phyloP scores from a whole-genome alignment of 2,329 filamentous ascomycete genomes.

The Arthrobotrys sinensis region DNA sequence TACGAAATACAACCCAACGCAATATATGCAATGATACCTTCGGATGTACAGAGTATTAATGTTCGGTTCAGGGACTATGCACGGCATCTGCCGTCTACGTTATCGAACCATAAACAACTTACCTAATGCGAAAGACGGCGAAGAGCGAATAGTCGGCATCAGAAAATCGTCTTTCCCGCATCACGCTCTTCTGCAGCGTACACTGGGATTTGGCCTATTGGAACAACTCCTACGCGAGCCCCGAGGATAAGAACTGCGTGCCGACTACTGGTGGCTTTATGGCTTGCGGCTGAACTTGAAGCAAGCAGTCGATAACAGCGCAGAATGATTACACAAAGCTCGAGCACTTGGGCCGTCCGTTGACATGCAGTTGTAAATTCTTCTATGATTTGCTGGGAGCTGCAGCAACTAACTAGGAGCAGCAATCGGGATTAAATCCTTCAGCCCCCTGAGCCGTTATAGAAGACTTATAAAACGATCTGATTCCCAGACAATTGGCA shows the following conservation, averaged over 20 bases:
- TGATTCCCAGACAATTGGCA: neutral
- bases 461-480: constrained; percentile 2
- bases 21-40: neutral
- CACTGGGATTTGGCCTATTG: constrained; percentile 22
- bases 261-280: constrained; percentile 29
- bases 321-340: constrained; percentile 8
- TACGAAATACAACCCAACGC: constrained; percentile 16
- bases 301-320: neutral
- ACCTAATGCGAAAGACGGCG: neutral
- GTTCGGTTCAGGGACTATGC: neutral
- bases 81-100: neutral
- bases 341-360: neutral
- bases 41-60: no score
- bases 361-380: neutral
- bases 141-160: constrained; percentile 2
- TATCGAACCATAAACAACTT: constrained; percentile 1
- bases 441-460: neutral
- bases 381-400: neutral
- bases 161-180: constrained; percentile 11
- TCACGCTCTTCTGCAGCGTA: constrained; percentile 13
- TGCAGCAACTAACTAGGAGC: neutral
- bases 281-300: constrained; percentile 44
- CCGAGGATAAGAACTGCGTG: neutral
- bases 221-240: constrained; percentile 31
- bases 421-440: constrained; percentile 4